phyloP scores from a whole-genome alignment of 1,284 basidiomycete genomes.

The Cryptococcus hybrid region DNA sequence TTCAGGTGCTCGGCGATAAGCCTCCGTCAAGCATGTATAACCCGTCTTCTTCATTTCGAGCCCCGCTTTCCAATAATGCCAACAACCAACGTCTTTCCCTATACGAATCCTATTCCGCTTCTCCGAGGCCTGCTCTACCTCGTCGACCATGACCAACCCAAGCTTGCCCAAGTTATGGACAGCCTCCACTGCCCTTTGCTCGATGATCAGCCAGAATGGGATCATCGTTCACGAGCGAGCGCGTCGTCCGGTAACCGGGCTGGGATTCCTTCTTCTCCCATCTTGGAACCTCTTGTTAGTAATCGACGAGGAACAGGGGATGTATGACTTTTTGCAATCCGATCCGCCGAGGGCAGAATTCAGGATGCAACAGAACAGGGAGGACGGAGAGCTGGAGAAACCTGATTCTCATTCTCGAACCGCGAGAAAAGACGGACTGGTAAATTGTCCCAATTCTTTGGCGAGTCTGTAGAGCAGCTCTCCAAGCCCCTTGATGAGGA shows the following conservation, averaged over 20 bases:
- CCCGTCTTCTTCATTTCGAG: background rate
- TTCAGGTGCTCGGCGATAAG: conserved; percentile 26
- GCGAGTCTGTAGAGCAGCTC: conserved; percentile 25
- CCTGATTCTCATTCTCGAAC: too few species aligned
- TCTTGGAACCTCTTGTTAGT: conserved; percentile 1
- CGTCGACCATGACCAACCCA: conserved; percentile 29
- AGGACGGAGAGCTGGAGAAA: too few species aligned
- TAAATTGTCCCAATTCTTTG: conserved; percentile 34
- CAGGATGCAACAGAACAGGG: too few species aligned
- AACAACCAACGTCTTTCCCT: background rate
- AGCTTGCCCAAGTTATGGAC: conserved; percentile 30
- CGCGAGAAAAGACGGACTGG: conserved; percentile 13
- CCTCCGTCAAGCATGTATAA: conserved; percentile 26
- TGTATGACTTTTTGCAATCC: too few species aligned
- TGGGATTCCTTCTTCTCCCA: conserved; percentile 3
- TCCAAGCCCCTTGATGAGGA: conserved; percentile 5
- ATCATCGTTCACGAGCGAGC: background rate
- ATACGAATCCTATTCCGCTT: background rate
- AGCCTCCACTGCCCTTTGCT: conserved; percentile 8
- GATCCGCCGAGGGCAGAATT: too few species aligned
- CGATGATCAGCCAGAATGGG: background rate
- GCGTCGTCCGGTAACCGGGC: background rate
- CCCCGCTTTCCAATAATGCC: background rate
- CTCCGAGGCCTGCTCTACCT: conserved; percentile 30
- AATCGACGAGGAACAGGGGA: too few species aligned